Conservation (phyloP, 1,139 yeast genomes). For the Yamadazyma mexicana region DNA sequence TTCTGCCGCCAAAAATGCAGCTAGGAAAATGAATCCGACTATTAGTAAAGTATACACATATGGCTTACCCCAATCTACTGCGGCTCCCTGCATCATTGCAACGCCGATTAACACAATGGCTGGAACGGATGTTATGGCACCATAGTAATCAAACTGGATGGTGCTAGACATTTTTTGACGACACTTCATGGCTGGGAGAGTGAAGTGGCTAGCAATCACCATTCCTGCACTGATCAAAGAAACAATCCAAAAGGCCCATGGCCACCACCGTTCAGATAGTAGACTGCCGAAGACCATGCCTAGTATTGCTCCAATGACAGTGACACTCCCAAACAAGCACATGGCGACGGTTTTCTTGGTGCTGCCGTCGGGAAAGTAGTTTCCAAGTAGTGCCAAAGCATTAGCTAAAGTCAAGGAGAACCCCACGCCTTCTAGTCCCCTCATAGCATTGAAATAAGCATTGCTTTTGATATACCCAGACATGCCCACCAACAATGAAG, state of each 20-base stretch:
- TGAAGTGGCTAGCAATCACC: slow-evolving; percentile 21
- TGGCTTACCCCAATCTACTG: slow-evolving; percentile 50
- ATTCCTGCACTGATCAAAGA: slow-evolving; percentile 36
- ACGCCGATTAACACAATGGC: slow-evolving; percentile 38
- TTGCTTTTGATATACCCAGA: slow-evolving; percentile 37
- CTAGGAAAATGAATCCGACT: slow-evolving; percentile 39
- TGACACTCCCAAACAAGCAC: slow-evolving; percentile 53
- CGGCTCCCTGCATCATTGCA: slow-evolving; percentile 62
- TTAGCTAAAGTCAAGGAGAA: slow-evolving; percentile 56
- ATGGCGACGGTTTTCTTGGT: slow-evolving; percentile 37
- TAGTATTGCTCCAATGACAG: slow-evolving; percentile 52
- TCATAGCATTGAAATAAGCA: slow-evolving; percentile 45
- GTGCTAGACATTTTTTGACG: background rate
- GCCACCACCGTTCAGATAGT: slow-evolving; percentile 48
- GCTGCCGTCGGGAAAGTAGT: slow-evolving; percentile 40
- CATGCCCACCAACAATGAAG: slow-evolving; percentile 52
- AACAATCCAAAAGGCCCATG: slow-evolving; percentile 52
- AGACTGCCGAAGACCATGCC: slow-evolving; percentile 50
- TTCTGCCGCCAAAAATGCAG: slow-evolving; percentile 34
- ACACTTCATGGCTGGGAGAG: background rate
- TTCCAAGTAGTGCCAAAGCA: slow-evolving; percentile 52
- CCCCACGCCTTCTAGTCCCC: slow-evolving; percentile 61
- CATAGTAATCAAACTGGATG: background rate
- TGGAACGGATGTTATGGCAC: slow-evolving; percentile 19
- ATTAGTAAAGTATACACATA: slow-evolving; percentile 50